phyloP scores from a whole-genome alignment of 164 flowering plant species.

The Vitis cinerea region DNA sequence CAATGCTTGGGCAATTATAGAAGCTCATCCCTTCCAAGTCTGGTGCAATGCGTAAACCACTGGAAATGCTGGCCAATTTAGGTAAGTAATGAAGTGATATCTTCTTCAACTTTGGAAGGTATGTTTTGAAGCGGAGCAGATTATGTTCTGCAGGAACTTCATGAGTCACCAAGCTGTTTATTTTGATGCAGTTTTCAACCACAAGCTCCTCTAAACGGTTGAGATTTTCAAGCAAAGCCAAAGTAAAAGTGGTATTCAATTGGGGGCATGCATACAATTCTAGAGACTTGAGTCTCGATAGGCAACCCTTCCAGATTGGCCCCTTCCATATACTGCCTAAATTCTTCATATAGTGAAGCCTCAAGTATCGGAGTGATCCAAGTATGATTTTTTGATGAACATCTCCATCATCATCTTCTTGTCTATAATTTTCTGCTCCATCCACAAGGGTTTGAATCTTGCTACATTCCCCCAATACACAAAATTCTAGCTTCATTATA shows the following conservation, averaged over 20 bases:
- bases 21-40: background rate
- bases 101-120: background rate
- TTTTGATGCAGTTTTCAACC: background rate
- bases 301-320: background rate
- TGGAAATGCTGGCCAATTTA: constrained; percentile 5
- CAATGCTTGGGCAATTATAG: constrained; percentile 6
- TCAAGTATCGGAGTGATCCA: background rate
- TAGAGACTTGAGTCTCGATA: background rate
- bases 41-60: background rate
- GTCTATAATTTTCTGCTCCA: background rate
- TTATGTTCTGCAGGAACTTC: too few species aligned
- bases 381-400: background rate
- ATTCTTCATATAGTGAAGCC: background rate
- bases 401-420: background rate
- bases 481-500: too few species aligned
- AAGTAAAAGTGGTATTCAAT: background rate
- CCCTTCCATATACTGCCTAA: background rate
- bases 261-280: background rate
- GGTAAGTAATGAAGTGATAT: constrained; percentile 1
- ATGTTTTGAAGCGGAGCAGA: too few species aligned
- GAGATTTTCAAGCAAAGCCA: too few species aligned
- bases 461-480: too few species aligned
- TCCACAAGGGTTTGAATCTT: background rate
- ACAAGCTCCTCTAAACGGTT: too few species aligned
- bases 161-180: background rate